phyloP scores from a whole-genome alignment of 164 flowering plant genomes.

The Tetracentron sinense region DNA sequence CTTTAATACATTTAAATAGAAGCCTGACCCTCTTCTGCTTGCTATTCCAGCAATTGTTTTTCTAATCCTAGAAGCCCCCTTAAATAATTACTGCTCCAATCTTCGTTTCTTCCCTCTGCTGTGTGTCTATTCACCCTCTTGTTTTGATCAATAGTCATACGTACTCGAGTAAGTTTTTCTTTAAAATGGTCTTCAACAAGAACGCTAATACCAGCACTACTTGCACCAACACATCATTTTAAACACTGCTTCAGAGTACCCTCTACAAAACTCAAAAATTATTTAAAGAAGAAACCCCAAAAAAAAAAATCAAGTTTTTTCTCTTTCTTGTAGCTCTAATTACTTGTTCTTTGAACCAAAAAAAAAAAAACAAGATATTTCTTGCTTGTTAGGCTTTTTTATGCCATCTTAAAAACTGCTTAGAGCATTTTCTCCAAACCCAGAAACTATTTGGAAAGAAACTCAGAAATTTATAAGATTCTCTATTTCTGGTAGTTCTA shows the following conservation, averaged over 20 bases:
- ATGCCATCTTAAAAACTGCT: no score
- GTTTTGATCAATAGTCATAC: background rate
- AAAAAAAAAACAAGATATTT: no score
- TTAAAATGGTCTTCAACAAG: background rate
- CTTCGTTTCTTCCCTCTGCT: background rate
- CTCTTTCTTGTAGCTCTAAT: background rate
- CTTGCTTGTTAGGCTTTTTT: no score
- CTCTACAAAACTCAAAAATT: no score
- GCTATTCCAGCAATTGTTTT: background rate
- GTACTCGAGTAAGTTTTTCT: background rate
- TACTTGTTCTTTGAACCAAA: no score
- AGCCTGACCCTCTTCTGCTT: conserved; percentile 4
- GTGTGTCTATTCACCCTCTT: background rate
- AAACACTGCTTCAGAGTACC: no score
- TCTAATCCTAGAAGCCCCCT: background rate
- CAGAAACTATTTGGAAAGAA: no score
- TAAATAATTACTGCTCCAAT: background rate
- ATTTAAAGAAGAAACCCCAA: no score
- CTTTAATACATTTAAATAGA: conserved; percentile 7
- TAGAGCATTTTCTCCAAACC: no score
- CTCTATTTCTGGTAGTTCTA: background rate
- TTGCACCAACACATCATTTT: background rate
- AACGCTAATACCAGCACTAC: background rate
- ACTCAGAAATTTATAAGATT: no score
- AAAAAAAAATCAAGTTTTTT: no score